Conservation (phyloP, 345 rosid species). For the Eucalyptus grandis region DNA sequence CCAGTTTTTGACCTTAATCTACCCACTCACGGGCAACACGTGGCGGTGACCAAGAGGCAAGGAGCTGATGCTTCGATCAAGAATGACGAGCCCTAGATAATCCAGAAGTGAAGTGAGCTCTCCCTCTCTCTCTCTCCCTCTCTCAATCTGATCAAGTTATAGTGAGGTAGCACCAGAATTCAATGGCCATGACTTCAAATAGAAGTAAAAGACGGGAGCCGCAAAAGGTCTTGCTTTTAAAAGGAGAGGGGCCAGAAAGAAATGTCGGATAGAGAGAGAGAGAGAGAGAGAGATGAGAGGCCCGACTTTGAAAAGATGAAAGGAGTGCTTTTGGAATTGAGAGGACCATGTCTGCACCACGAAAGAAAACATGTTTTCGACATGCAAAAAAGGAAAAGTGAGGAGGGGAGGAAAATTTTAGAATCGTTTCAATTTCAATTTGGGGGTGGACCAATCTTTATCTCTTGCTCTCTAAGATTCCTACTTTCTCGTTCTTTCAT, state of each 20-base stretch:
- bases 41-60: neutral
- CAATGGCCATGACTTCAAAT: neutral
- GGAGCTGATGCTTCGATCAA: neutral
- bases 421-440: neutral
- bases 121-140: neutral
- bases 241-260: neutral
- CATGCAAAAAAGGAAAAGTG: neutral
- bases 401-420: neutral
- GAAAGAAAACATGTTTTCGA: constrained; percentile 8
- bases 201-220: neutral
- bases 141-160: neutral
- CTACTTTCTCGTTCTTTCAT: neutral
- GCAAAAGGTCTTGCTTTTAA: constrained; percentile 1
- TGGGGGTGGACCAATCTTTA: neutral
- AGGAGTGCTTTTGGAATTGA: constrained; percentile 14
- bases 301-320: constrained; percentile 3
- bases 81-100: neutral
- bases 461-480: constrained; percentile 8
- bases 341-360: constrained; percentile 7
- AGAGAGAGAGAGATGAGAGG: neutral
- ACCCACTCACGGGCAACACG: neutral
- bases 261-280: neutral
- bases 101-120: neutral
- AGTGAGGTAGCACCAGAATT: neutral
- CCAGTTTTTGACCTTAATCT: neutral